phyloP scores from a whole-genome alignment of 805 yeast species.

The Yamadazyma sp. region DNA sequence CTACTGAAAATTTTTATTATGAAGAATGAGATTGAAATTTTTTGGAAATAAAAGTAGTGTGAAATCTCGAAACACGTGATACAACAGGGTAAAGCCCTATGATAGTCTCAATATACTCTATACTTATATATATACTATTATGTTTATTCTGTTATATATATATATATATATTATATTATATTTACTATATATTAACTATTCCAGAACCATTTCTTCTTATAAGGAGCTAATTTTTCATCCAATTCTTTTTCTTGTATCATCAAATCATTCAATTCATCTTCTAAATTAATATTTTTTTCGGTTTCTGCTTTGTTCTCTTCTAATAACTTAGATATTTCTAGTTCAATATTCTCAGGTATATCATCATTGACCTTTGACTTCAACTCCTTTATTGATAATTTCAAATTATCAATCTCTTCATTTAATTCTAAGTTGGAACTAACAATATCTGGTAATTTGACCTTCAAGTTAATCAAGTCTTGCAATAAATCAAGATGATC shows the following conservation, averaged over 20 bases:
- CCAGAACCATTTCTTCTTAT: constrained; percentile 16
- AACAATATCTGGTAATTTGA: constrained; percentile 66
- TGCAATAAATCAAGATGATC: constrained; percentile 89
- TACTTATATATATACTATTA: too few species aligned
- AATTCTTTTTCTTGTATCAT: constrained; percentile 9
- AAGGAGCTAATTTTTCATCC: constrained; percentile 8
- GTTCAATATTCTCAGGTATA: constrained; percentile 37
- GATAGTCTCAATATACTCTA: too few species aligned
- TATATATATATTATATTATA: too few species aligned
- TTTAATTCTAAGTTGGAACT: constrained; percentile 70
- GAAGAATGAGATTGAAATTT: too few species aligned
- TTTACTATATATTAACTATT: constrained; percentile 2
- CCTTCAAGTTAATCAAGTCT: constrained; percentile 77
- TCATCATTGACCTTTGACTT: constrained; percentile 30
- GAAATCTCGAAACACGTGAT: neutral
- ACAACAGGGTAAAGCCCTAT: too few species aligned
- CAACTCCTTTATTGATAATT: constrained; percentile 36
- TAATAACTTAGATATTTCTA: constrained; percentile 33
- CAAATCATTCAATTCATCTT: constrained; percentile 29
- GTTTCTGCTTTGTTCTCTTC: constrained; percentile 35
- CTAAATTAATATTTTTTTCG: constrained; percentile 36
- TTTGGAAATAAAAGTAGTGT: too few species aligned
- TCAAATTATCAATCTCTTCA: constrained; percentile 36
- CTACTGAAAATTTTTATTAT: too few species aligned
- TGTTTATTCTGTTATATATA: too few species aligned